Evolutionary conservation across 305 asterid genomes (phyloP), one percentile per base, ranked within the genome.

Genomic region (Salvia sclarea): DNA sequence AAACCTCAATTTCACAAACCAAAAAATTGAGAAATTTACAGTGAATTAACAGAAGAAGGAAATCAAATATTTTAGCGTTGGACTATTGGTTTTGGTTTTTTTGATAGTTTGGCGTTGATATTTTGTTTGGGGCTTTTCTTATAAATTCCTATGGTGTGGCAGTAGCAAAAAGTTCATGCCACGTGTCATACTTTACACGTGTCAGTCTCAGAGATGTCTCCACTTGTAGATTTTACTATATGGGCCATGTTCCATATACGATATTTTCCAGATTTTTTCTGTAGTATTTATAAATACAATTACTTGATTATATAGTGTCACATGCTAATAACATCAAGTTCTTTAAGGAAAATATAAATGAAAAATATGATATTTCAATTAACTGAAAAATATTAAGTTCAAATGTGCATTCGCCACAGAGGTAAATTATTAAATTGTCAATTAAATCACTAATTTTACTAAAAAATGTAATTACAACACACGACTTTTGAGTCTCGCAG

Each of bases 141-240:
- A 2, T 52, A 14, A 52, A 6, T 6, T 44, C 2, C 33, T 8
- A 5, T n/a, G 48, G 13, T 33, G 25, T 41, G 25, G 60, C 22
- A 69, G 12, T 53, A 57, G 76, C 5, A 48, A 68, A 81, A 77
- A 68, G 81, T 9, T 52, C 49, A 28, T 33, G 73, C 82, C 81
- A 78, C 54, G 71, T 76, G 83, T 75, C 79, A 47, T 70, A 24
- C 68, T 81, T 81, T 76, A 68, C 87, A 83, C 81, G 82, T 83
- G 86, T 74, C 83, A 13, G 35, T 14, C 53, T 21, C 48, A 55
- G 37, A 9, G 4, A 53, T 33, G 54, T 25, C 18, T 53, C 77
- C 76, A 33, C 77, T 5, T 53, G 47, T 66, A 22, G 30, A 53
- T 5, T 45, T n/a, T 4, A 43, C 49, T 13, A 4, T 41, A 12